Conservation (phyloP, 257 asterid genomes). For the Jacaranda copaia region DNA sequence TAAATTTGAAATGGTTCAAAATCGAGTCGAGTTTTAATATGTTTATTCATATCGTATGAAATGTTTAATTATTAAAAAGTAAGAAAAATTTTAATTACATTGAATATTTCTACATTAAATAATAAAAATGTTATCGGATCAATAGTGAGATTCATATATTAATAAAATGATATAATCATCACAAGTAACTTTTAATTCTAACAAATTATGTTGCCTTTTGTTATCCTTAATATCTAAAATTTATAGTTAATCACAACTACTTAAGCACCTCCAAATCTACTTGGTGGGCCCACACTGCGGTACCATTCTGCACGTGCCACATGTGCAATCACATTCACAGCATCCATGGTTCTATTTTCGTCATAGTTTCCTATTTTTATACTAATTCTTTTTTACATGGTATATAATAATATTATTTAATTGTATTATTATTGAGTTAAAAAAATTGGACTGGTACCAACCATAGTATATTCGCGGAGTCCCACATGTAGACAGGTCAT, state of each 20-base stretch:
- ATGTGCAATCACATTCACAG: slow-evolving; percentile 34
- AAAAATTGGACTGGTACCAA: not conserved
- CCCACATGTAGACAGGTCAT: slow-evolving; percentile 52
- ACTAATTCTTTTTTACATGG: not conserved
- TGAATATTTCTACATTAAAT: too few relatives aligned
- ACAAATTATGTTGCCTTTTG: not conserved
- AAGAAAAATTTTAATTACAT: too few relatives aligned
- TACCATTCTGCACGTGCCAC: slow-evolving; percentile 37
- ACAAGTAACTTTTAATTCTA: too few relatives aligned
- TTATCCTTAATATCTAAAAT: not conserved
- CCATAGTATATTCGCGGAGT: slow-evolving; percentile 14
- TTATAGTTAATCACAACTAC: not conserved
- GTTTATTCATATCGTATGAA: too few relatives aligned
- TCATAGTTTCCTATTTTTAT: not conserved
- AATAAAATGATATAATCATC: too few relatives aligned
- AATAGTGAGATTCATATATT: too few relatives aligned
- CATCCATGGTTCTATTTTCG: not conserved
- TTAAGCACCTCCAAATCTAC: not conserved
- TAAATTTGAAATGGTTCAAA: too few relatives aligned
- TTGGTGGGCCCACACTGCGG: slow-evolving; percentile 28
- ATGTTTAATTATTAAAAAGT: too few relatives aligned
- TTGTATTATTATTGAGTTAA: not conserved
- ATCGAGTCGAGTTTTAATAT: too few relatives aligned
- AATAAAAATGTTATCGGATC: too few relatives aligned
- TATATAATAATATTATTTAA: not conserved